phyloP scores from a whole-genome alignment of 345 rosid genomes.

The Crucihimalaya himalaica region DNA sequence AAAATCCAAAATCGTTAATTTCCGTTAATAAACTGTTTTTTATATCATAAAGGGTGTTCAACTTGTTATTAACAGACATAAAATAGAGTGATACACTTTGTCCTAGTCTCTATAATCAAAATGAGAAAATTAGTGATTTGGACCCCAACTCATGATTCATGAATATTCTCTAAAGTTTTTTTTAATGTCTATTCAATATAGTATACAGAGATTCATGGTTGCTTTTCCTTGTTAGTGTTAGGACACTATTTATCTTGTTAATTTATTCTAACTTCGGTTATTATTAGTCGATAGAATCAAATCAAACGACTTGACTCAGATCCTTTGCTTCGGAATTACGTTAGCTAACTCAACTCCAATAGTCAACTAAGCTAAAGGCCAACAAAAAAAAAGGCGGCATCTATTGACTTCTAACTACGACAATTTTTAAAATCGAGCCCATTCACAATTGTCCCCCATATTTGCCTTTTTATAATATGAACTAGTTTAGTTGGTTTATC shows the following conservation, averaged over 20 bases:
- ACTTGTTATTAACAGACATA: conserved; percentile 1
- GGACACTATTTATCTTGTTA: not conserved
- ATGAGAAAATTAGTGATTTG: conserved; percentile 20
- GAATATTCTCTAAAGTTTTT: not conserved
- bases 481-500: conserved; percentile 14
- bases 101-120: not conserved
- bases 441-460: conserved; percentile 12
- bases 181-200: not conserved
- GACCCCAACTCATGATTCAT: conserved; percentile 9
- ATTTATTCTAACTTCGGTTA: not conserved
- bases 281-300: conserved; percentile 5
- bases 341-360: conserved; percentile 10
- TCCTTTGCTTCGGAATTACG: conserved; percentile 21
- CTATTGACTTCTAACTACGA: not conserved
- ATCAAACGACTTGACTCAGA: not conserved
- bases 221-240: not conserved
- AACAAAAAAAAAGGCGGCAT: conserved; percentile 14
- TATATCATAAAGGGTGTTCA: not conserved
- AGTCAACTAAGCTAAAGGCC: conserved; percentile 22
- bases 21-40: not conserved
- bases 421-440: not conserved
- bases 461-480: conserved; percentile 11
- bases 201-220: not conserved
- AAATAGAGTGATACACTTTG: conserved; percentile 15
- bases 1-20: conserved; percentile 37